Conservation (phyloP, 208 protist species). For the Leptomonas seymouri region DNA sequence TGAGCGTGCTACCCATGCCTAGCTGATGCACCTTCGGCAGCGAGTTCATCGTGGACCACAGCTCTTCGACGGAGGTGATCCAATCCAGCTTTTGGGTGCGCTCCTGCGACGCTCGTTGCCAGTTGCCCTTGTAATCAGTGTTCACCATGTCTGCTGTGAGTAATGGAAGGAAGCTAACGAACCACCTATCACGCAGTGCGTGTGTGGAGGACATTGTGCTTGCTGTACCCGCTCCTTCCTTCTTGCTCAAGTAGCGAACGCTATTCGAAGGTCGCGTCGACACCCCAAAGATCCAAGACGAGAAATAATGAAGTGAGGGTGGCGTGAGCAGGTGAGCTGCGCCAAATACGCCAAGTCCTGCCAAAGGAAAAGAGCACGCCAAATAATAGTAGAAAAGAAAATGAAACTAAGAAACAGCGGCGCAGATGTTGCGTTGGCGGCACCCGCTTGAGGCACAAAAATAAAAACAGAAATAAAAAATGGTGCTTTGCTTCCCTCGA, state of each 20-base stretch:
- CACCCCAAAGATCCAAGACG: too few relatives aligned
- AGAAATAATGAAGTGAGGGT: too few relatives aligned
- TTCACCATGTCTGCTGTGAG: slow-evolving; percentile 72
- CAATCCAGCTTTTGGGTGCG: slow-evolving; percentile 81
- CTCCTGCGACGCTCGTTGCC: slow-evolving; percentile 77
- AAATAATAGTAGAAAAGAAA: too few relatives aligned
- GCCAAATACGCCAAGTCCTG: too few relatives aligned
- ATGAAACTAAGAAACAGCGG: too few relatives aligned
- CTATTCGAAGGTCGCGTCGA: background rate
- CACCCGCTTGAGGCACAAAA: too few relatives aligned
- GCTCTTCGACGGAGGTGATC: slow-evolving; percentile 85
- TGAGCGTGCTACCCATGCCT: slow-evolving; percentile 77
- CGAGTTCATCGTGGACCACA: slow-evolving; percentile 92
- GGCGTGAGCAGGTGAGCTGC: too few relatives aligned
- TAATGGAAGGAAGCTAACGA: slow-evolving; percentile 85
- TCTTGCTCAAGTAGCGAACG: background rate
- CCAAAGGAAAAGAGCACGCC: too few relatives aligned
- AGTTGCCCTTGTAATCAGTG: slow-evolving; percentile 84
- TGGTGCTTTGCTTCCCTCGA: too few relatives aligned
- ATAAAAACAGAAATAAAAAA: too few relatives aligned
- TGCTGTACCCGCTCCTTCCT: background rate
- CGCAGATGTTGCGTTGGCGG: too few relatives aligned
- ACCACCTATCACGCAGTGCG: slow-evolving; percentile 77
- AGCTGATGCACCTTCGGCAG: slow-evolving; percentile 84
- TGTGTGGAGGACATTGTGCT: slow-evolving; percentile 49